phyloP scores from a whole-genome alignment of 257 asterid species.

The Eucommia ulmoides region DNA sequence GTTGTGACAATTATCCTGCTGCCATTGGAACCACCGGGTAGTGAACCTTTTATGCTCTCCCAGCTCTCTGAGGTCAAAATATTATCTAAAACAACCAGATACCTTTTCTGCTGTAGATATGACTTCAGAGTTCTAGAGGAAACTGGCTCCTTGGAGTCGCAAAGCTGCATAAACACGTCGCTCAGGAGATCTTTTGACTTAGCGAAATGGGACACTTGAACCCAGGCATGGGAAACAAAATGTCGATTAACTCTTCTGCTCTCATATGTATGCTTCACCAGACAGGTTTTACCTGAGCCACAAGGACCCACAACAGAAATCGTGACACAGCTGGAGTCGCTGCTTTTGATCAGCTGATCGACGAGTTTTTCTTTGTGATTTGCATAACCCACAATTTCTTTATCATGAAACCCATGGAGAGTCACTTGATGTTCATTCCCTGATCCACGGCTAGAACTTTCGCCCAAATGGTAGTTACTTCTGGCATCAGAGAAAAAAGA shows the following conservation, averaged over 20 bases:
- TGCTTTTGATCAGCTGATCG: conserved; percentile 1
- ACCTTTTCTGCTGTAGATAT: neutral
- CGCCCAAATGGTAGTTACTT: neutral
- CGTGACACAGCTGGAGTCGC: conserved; percentile 9
- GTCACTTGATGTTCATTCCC: conserved; percentile 1
- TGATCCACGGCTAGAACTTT: neutral
- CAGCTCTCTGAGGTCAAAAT: neutral
- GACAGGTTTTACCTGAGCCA: conserved; percentile 25
- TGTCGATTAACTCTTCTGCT: conserved; percentile 3
- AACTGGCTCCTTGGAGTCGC: neutral
- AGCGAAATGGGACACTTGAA: conserved; percentile 9
- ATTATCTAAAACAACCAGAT: neutral
- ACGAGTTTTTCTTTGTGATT: neutral
- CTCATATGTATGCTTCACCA: conserved; percentile 14
- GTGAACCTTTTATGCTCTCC: neutral
- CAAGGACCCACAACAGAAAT: conserved; percentile 18
- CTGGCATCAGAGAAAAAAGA: neutral
- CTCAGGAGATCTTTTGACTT: neutral
- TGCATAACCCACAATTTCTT: conserved; percentile 24
- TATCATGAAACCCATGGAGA: conserved; percentile 16
- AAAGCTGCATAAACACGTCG: neutral
- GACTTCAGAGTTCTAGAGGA: neutral
- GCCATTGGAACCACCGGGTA: neutral
- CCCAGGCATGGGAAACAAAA: conserved; percentile 28
- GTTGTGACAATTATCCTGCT: neutral